Conservation (phyloP, 2,329 filamentous ascomycete genomes). For the Penicillium digitatum region DNA sequence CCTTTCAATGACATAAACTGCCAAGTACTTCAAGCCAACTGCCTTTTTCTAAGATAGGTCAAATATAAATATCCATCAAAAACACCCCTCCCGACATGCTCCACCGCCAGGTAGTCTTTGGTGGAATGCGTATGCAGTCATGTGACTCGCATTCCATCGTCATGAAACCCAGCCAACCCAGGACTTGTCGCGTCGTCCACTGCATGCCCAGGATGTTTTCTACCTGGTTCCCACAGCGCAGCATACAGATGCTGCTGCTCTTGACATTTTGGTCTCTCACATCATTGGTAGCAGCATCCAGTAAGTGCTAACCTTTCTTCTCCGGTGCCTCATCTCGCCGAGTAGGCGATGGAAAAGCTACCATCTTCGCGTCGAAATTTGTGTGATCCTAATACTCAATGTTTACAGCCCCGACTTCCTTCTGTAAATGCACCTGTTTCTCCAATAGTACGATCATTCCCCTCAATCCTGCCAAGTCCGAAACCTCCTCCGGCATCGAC, state of each 20-base stretch:
- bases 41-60: not conserved
- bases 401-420: conserved; percentile 51
- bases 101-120: not conserved
- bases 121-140: conserved; percentile 2
- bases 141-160: conserved; percentile 14
- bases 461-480: conserved; percentile 46
- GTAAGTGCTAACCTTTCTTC: conserved; percentile 26
- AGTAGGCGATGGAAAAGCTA: not conserved
- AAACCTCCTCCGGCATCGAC: conserved; percentile 19
- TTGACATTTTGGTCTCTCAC: conserved; percentile 26
- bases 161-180: conserved; percentile 2
- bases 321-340: not conserved
- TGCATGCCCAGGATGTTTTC: conserved; percentile 13
- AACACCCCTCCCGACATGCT: not conserved
- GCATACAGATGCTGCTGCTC: conserved; percentile 21
- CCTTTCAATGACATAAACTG: not conserved
- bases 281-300: conserved; percentile 33
- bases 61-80: not conserved
- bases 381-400: not conserved
- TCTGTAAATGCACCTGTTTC: conserved; percentile 70
- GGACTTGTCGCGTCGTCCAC: conserved; percentile 2
- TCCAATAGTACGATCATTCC: conserved; percentile 65
- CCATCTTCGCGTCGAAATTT: not conserved
- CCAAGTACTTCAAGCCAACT: not conserved
- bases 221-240: conserved; percentile 20